Evolutionary conservation across 2,329 filamentous ascomycete species (phyloP).

Genomic region (Fusarium musae): DNA sequence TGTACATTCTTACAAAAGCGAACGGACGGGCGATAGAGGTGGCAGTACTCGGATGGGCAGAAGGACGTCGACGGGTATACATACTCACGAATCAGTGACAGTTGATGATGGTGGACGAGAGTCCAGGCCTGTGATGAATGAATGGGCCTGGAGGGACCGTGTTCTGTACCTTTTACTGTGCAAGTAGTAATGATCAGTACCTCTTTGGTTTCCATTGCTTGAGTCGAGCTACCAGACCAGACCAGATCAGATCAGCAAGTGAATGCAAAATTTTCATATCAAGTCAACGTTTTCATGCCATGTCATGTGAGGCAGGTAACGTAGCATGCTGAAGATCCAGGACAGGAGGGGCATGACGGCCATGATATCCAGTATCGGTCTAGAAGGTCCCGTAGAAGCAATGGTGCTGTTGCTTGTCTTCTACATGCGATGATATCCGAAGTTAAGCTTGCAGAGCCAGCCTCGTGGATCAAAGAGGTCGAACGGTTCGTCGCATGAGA

Average conservation of each 20-base stretch:
- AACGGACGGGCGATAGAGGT: constrained; percentile 39
- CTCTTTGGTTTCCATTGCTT: constrained; percentile 30
- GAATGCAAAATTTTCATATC: neutral
- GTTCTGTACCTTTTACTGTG: constrained; percentile 45
- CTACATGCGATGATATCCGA: constrained; percentile 9
- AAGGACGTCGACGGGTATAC: constrained; percentile 22
- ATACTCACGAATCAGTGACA: constrained; percentile 24
- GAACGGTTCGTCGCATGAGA: constrained; percentile 18
- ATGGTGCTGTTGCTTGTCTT: neutral
- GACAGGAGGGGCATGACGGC: neutral
- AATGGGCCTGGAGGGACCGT: constrained; percentile 31
- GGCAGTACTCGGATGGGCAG: constrained; percentile 36
- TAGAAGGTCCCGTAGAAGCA: neutral
- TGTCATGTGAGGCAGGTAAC: constrained; percentile 23
- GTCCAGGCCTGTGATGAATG: constrained; percentile 24
- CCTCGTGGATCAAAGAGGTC: constrained; percentile 22
- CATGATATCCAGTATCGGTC: constrained; percentile 7
- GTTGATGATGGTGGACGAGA: constrained; percentile 28
- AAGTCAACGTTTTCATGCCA: neutral
- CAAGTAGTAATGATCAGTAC: constrained; percentile 39
- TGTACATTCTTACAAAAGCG: constrained; percentile 47
- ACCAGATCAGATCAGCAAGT: constrained; percentile 4
- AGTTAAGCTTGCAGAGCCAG: constrained; percentile 25
- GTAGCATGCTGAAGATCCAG: constrained; percentile 2
- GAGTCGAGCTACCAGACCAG: constrained; percentile 12